These are phyloP conservation scores for Planoprotostelium fungivorum DNA, from an alignment of 78 protist species.

Conservation along the genomic window DNA sequence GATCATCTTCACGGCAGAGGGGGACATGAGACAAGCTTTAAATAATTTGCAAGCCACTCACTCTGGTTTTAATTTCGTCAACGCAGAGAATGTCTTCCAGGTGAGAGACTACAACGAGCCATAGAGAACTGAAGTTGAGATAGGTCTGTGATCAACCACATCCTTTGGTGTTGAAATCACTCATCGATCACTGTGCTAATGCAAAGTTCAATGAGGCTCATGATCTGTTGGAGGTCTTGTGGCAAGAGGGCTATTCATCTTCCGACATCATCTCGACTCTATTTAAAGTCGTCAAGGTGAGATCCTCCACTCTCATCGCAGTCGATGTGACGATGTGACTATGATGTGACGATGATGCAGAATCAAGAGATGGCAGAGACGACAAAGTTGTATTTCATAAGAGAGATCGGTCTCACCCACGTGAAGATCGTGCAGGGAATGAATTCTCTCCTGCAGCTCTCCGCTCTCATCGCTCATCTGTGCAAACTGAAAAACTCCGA, in stretches of 20 bases:
- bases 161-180: slow-evolving; percentile 72
- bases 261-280: slow-evolving; percentile 80
- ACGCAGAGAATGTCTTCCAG: slow-evolving; percentile 84
- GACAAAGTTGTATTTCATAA: slow-evolving; percentile 69
- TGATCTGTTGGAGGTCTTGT: slow-evolving; percentile 1
- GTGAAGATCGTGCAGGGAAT: slow-evolving; percentile 82
- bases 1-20: slow-evolving; percentile 91
- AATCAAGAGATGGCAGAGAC: slow-evolving; percentile 36
- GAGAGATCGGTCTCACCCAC: slow-evolving; percentile 84
- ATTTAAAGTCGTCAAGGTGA: slow-evolving; percentile 54
- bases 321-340: slow-evolving; percentile 2
- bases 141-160: slow-evolving; percentile 96
- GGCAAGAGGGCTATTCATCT: slow-evolving; percentile 82
- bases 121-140: not conserved
- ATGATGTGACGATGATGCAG: not conserved
- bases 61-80: slow-evolving; percentile 88
- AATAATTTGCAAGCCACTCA: slow-evolving; percentile 93
- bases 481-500: too few species aligned
- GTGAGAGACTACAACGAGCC: slow-evolving; percentile 15
- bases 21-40: slow-evolving; percentile 94
- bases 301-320: slow-evolving; percentile 65
- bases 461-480: slow-evolving; percentile 78
- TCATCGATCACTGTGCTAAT: slow-evolving; percentile 26
- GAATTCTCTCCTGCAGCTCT: slow-evolving; percentile 81
- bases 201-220: slow-evolving; percentile 46